A percentile compares a stretch with the other conserved stretches of the same genome.
Evolutionary conservation across 139 green algal genomes (phyloP).

Genomic region (Ettlia oleoabundans): DNA sequence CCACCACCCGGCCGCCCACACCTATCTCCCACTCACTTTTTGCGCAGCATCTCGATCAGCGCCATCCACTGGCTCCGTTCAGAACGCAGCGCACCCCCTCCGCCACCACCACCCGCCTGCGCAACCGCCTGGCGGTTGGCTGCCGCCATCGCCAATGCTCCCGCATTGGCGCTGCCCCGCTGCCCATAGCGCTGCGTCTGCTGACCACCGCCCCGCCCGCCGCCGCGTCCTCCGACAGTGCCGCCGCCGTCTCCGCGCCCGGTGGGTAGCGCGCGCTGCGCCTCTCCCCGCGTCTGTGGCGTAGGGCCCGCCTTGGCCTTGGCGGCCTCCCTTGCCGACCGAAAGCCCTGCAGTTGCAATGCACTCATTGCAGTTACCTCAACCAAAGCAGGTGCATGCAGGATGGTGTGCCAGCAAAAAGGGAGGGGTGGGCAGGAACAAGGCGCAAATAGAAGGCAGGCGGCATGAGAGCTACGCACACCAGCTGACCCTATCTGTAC

Average conservation of each 20-base stretch:
- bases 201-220: constrained; percentile 25
- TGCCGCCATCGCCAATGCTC: constrained; percentile 35
- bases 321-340: constrained; percentile 18
- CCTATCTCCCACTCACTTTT: constrained; percentile 35
- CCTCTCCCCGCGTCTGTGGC: constrained; percentile 56
- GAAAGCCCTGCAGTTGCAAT: constrained; percentile 38
- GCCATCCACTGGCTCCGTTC: constrained; percentile 75
- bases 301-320: constrained; percentile 50
- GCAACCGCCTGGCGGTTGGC: constrained; percentile 32
- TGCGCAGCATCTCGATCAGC: constrained; percentile 74
- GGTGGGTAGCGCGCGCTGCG: constrained; percentile 57
- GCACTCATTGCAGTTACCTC: background rate
- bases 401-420: background rate
- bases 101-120: constrained; percentile 46
- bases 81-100: constrained; percentile 31
- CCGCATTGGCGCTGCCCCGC: constrained; percentile 36
- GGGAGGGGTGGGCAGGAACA: no score
- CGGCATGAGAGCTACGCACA: no score
- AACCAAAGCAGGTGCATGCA: background rate
- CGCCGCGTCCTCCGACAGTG: constrained; percentile 22
- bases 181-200: constrained; percentile 3
- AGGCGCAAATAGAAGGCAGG: no score
- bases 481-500: no score
- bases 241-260: constrained; percentile 50
- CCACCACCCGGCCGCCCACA: background rate